Evolutionary conservation across 345 rosid species (phyloP).

Genomic region (Aquilaria malaccensis): DNA sequence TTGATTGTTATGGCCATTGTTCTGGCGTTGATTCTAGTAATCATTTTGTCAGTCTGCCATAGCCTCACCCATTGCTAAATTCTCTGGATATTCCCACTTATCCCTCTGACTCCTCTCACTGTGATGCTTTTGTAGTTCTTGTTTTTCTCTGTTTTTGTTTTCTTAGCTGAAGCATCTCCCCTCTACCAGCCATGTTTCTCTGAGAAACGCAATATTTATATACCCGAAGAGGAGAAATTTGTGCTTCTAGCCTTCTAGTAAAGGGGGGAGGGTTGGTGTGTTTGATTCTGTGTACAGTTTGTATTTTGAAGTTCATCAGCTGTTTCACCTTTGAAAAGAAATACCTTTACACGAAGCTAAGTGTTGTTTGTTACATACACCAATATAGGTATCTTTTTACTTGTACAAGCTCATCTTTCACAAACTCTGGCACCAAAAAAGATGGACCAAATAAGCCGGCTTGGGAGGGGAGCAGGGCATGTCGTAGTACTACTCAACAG

Average conservation of each 20-base stretch:
- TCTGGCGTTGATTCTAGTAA: slow-evolving; percentile 53
- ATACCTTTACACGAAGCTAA: background rate
- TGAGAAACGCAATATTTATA: no score
- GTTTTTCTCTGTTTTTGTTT: slow-evolving; percentile 6
- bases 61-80: slow-evolving; percentile 59
- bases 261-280: slow-evolving; percentile 18
- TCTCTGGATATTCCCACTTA: slow-evolving; percentile 7
- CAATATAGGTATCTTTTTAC: background rate
- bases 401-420: background rate
- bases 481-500: slow-evolving; percentile 34
- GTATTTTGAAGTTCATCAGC: slow-evolving; percentile 14
- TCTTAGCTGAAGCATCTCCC: slow-evolving; percentile 11
- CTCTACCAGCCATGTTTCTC: slow-evolving; percentile 1
- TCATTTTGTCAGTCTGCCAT: slow-evolving; percentile 63
- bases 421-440: background rate
- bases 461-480: no score
- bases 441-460: background rate
- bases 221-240: no score
- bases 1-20: slow-evolving; percentile 67
- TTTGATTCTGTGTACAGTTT: slow-evolving; percentile 33
- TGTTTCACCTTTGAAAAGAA: background rate
- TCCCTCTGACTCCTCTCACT: slow-evolving; percentile 18
- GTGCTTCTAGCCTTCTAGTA: slow-evolving; percentile 8
- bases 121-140: slow-evolving; percentile 13
- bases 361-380: slow-evolving; percentile 1